Conservation (phyloP, 2,329 filamentous ascomycete species). For the Colletotrichum sp. region DNA sequence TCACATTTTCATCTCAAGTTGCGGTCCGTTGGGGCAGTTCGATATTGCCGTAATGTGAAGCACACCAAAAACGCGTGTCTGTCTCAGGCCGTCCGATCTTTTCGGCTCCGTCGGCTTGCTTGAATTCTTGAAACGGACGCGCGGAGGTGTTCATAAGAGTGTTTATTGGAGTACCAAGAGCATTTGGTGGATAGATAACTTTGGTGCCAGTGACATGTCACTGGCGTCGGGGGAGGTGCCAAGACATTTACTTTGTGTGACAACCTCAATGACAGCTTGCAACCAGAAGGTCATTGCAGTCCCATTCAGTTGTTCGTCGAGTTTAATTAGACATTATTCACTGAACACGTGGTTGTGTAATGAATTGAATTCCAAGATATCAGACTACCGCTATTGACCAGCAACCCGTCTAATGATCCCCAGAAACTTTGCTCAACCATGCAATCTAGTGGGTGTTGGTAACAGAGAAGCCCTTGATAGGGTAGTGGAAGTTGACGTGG, state of each 20-base stretch:
- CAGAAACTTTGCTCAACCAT: background rate
- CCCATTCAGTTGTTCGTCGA: background rate
- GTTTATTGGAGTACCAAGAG: background rate
- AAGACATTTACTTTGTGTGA: background rate
- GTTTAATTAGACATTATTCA: background rate
- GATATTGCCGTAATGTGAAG: background rate
- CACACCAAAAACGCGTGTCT: background rate
- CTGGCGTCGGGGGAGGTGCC: background rate
- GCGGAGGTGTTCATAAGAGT: background rate
- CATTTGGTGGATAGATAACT: background rate
- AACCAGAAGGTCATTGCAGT: background rate
- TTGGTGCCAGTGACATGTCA: background rate
- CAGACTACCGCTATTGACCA: background rate
- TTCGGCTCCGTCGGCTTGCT: background rate
- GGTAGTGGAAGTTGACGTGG: constrained; percentile 15
- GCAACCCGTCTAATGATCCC: background rate
- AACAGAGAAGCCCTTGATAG: constrained; percentile 12
- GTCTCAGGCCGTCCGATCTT: constrained; percentile 1
- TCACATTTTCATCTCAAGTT: background rate
- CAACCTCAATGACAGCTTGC: background rate
- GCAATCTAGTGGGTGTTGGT: constrained; percentile 3
- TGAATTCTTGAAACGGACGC: background rate
- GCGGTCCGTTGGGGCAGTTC: background rate
- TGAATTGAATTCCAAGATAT: background rate
- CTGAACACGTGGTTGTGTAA: background rate